phyloP scores from a whole-genome alignment of 1,139 yeast genomes.

The Pichia kudriavzevii region DNA sequence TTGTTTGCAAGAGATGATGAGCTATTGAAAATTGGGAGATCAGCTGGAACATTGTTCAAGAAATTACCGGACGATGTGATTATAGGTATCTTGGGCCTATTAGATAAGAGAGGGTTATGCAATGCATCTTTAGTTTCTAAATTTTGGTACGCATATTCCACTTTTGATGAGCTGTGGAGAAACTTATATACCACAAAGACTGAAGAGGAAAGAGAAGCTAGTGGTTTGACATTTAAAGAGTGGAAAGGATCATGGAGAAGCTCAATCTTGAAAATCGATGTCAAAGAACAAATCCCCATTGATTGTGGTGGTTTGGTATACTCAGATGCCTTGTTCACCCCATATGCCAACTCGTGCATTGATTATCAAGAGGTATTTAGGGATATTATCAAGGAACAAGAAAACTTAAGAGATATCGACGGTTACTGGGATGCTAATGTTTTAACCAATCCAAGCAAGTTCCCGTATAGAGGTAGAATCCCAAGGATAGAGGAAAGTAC shows the following conservation, averaged over 20 bases:
- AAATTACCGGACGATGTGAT: constrained; percentile 54
- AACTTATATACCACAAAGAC: constrained; percentile 36
- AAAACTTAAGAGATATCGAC: constrained; percentile 13
- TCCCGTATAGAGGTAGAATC: constrained; percentile 29
- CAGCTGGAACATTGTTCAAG: constrained; percentile 45
- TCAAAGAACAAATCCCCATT: constrained; percentile 17
- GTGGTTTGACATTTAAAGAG: constrained; percentile 14
- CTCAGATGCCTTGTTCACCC: constrained; percentile 66
- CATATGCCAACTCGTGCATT: constrained; percentile 70
- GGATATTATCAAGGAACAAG: constrained; percentile 43
- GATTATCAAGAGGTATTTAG: constrained; percentile 45
- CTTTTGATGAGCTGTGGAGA: constrained; percentile 78
- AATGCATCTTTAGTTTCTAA: constrained; percentile 53
- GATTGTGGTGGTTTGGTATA: constrained; percentile 37
- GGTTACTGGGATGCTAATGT: constrained; percentile 14
- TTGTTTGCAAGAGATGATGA: constrained; percentile 27
- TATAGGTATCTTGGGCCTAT: constrained; percentile 37
- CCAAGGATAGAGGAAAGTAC: constrained; percentile 39
- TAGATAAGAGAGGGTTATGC: constrained; percentile 38
- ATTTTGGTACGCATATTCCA: constrained; percentile 61
- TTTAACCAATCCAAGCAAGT: constrained; percentile 15
- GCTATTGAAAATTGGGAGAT: constrained; percentile 27
- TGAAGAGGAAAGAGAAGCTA: background rate
- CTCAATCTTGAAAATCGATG: constrained; percentile 39
- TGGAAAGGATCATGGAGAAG: constrained; percentile 83